Evolutionary conservation across 1,139 yeast genomes (phyloP).

Genomic region (Arxiozyma heterogenica): DNA sequence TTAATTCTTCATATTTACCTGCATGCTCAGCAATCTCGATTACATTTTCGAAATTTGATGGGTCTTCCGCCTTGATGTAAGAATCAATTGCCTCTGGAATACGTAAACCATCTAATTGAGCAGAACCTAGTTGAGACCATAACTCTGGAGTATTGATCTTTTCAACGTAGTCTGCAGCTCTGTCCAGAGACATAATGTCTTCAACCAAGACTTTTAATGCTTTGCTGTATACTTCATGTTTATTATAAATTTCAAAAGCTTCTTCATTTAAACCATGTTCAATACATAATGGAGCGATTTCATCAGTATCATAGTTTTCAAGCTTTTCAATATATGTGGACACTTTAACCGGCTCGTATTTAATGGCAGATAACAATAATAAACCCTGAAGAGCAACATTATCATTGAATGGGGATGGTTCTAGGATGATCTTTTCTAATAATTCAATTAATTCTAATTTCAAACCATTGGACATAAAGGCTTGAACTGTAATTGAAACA

Average conservation of each 20-base stretch:
- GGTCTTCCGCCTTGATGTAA: constrained; percentile 83
- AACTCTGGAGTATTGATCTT: constrained; percentile 76
- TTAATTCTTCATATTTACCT: constrained; percentile 89
- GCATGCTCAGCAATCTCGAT: constrained; percentile 94
- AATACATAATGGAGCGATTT: constrained; percentile 86
- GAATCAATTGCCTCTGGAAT: constrained; percentile 87
- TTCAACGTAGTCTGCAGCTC: constrained; percentile 92
- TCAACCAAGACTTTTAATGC: constrained; percentile 91
- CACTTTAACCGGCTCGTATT: constrained; percentile 86
- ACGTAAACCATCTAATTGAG: constrained; percentile 90
- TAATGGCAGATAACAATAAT: constrained; percentile 85
- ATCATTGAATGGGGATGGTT: constrained; percentile 94
- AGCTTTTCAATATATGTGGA: constrained; percentile 75
- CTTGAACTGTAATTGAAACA: constrained; percentile 89
- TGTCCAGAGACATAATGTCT: constrained; percentile 84
- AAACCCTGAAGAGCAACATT: constrained; percentile 92
- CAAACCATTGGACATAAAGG: constrained; percentile 91
- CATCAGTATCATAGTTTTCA: constrained; percentile 86
- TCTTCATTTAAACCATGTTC: constrained; percentile 87
- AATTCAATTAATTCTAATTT: constrained; percentile 90
- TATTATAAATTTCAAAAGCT: constrained; percentile 87
- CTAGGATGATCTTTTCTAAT: constrained; percentile 88
- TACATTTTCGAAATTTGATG: constrained; percentile 81
- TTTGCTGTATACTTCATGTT: constrained; percentile 64
- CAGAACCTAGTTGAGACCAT: constrained; percentile 94